Evolutionary conservation across 306 rosid species (phyloP).

Genomic region (Nissolia schottii): DNA sequence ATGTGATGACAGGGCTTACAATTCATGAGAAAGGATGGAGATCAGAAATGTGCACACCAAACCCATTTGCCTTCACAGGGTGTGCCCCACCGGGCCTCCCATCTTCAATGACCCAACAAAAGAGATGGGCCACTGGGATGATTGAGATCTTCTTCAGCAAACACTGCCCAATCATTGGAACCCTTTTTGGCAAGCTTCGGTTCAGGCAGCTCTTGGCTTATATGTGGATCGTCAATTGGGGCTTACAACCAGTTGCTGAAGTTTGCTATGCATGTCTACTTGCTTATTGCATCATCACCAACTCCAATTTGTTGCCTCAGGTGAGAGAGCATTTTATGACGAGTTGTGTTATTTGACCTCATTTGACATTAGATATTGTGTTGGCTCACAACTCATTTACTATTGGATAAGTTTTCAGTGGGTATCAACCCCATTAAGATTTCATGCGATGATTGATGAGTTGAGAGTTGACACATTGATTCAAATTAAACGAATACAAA

Average conservation of each 20-base stretch:
- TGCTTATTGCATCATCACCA: slow-evolving; percentile 48
- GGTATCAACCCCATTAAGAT: too few species aligned
- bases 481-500: too few species aligned
- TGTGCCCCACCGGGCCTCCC: slow-evolving; percentile 53
- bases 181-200: slow-evolving; percentile 39
- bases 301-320: slow-evolving; percentile 63
- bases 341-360: too few species aligned
- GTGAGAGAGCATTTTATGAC: too few species aligned
- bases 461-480: too few species aligned
- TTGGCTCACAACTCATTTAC: too few species aligned
- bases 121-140: slow-evolving; percentile 64
- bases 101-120: slow-evolving; percentile 43
- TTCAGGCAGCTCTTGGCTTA: slow-evolving; percentile 45
- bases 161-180: slow-evolving; percentile 40
- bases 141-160: slow-evolving; percentile 48
- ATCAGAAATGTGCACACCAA: slow-evolving; percentile 29
- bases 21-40: slow-evolving; percentile 71
- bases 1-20: slow-evolving; percentile 43
- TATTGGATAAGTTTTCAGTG: too few species aligned
- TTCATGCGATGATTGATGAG: too few species aligned
- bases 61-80: slow-evolving; percentile 54
- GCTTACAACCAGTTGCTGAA: slow-evolving; percentile 32
- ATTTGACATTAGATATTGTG: too few species aligned
- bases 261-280: slow-evolving; percentile 44
- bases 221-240: slow-evolving; percentile 38